These are phyloP conservation scores for Spongospora subterranea DNA, from an alignment of 208 protist genomes.

Conservation along the genomic window DNA sequence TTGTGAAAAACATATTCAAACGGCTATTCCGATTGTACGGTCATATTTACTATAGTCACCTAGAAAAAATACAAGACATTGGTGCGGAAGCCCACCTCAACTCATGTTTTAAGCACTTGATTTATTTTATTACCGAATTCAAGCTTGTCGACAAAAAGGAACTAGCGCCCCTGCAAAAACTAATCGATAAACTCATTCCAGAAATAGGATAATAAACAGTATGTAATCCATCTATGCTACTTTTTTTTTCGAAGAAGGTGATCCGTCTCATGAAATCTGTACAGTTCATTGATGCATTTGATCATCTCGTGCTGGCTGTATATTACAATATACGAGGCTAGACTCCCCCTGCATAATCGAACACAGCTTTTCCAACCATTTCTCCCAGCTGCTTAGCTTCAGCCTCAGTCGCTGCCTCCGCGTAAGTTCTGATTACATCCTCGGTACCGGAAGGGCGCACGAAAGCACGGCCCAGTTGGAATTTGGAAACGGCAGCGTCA, in stretches of 20 bases:
- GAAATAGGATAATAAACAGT: neutral
- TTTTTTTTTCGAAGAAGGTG: neutral
- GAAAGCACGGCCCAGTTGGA: slow-evolving; percentile 76
- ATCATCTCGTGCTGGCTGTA: too few relatives aligned
- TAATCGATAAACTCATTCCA: slow-evolving; percentile 72
- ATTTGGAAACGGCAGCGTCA: slow-evolving; percentile 75
- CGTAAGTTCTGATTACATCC: slow-evolving; percentile 87
- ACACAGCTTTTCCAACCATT: slow-evolving; percentile 40
- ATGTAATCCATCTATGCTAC: neutral
- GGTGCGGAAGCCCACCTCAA: slow-evolving; percentile 95
- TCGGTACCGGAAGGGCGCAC: slow-evolving; percentile 91
- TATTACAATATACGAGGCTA: too few relatives aligned
- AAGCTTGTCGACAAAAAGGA: slow-evolving; percentile 76
- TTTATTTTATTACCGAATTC: slow-evolving; percentile 84
- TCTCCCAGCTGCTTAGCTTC: slow-evolving; percentile 38
- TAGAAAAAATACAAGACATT: slow-evolving; percentile 88
- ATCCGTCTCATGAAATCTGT: too few relatives aligned
- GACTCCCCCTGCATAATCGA: slow-evolving; percentile 51
- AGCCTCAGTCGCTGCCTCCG: slow-evolving; percentile 66
- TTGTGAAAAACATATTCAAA: slow-evolving; percentile 94
- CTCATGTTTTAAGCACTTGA: slow-evolving; percentile 87
- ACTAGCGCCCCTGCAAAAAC: slow-evolving; percentile 72
- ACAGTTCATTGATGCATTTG: too few relatives aligned
- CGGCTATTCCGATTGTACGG: slow-evolving; percentile 97
- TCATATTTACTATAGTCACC: slow-evolving; percentile 98